Base-by-base conservation (phyloP, 768 basidiomycete species). In the Ephemerocybe angulata region DNA sequence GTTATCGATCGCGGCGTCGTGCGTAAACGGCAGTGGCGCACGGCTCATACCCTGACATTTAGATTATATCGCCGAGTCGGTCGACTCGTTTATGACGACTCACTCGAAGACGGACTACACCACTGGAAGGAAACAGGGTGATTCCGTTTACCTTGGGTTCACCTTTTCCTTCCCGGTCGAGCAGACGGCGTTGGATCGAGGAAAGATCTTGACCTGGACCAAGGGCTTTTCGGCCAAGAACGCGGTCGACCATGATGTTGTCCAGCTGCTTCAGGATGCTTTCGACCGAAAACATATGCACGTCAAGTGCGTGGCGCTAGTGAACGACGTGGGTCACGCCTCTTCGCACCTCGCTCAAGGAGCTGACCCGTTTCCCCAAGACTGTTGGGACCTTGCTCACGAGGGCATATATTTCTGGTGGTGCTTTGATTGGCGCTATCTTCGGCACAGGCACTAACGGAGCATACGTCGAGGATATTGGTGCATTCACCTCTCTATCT, bases 371-470 rank as follows among this genome's bases (percentile, higher is more conserved):
- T 43, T 35, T 28, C 55, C 49, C 24, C 38, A 58, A 97, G 94
- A 99, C 97, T 21, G 96, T 98, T 22, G 97, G 97, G 28, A 91
- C 97, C 5, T 80, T 98, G 42, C 76, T 99, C 27, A 95, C 95
- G 11, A 83, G 93, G 43, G 90, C 94, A 8, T 99, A 99, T 67
- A 90, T 89, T n/a, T 82, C 85, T 3, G 97, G 97, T 19, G 90
- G 90, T 5, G 96, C 92, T 63, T 75, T 93, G 15, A 81, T 95
- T 30, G 90, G 88, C 44, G 88, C 88, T 52, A 98, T 98, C 63
- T 98, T 98, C 67, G 97, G 97, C 24, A 99, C 97, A 0, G 97
- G 97, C 17, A 98, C 97, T 4, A 99, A 99, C 65, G 97, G 97
- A 28, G 97, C 97, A 11, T 99, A 97, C 71, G 83, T 99, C 47